Percentiles rank a stretch among this genome's conserved stretches.
phyloP scores from a whole-genome alignment of 306 rosid genomes.

The Glycine soja region DNA sequence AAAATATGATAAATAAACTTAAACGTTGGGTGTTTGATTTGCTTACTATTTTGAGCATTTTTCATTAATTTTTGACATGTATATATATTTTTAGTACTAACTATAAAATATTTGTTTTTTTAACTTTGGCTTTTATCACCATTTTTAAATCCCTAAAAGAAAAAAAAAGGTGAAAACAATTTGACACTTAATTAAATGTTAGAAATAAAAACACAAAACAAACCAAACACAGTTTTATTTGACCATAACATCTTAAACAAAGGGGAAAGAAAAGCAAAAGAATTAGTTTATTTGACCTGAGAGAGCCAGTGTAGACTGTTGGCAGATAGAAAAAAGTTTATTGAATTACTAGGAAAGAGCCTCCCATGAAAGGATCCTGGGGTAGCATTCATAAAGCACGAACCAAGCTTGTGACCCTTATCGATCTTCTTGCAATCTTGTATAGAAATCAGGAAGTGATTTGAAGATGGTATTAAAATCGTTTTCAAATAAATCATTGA shows the following conservation, averaged over 20 bases:
- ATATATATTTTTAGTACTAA: not conserved
- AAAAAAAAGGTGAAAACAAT: not conserved
- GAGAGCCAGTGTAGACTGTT: slow-evolving; percentile 54
- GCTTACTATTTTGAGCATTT: not conserved
- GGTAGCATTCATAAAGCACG: slow-evolving; percentile 53
- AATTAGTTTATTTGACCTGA: slow-evolving; percentile 25
- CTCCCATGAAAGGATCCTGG: slow-evolving; percentile 67
- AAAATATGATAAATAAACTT: not conserved
- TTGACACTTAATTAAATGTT: not conserved
- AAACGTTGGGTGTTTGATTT: not conserved
- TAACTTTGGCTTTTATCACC: not conserved
- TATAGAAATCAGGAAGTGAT: slow-evolving; percentile 48
- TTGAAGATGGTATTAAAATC: slow-evolving; percentile 49
- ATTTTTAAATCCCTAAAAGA: not conserved
- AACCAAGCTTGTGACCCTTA: slow-evolving; percentile 17
- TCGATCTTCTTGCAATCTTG: slow-evolving; percentile 20
- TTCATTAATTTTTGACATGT: no score
- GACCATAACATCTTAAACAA: not conserved
- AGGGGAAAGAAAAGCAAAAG: not conserved
- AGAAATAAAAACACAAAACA: not conserved
- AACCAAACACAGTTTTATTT: not conserved
- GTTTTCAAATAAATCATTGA: slow-evolving; percentile 46
- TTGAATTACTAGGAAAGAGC: slow-evolving; percentile 51
- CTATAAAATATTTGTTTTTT: not conserved
- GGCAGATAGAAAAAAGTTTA: slow-evolving; percentile 56